Base-by-base conservation (phyloP, 2,329 filamentous ascomycete genomes). In the Fusarium floridanum region DNA sequence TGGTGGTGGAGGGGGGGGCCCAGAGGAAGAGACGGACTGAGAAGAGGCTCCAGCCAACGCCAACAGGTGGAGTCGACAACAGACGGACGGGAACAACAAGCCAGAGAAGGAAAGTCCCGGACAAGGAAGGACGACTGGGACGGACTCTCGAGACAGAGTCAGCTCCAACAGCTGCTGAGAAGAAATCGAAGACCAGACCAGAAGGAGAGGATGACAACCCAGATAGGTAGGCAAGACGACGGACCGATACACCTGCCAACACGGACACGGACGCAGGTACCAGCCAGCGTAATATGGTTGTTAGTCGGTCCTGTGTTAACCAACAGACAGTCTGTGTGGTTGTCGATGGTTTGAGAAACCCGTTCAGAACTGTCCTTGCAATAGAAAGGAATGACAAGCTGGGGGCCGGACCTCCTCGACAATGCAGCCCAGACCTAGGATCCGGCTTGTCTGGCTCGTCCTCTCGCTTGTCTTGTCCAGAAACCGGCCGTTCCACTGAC, bases 241-340 rank as follows among this genome's bases (percentile, higher is more conserved):
- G 43, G 20, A 45, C 45, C 9, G 45, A 29, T 50, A 50, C 45
- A 50, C 45, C 45, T 50, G 45, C 45, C 45, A 48, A 62, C 59
- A 63, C 68, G 56, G 64, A 67, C 65, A 67, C 59, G 63, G 65
- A 74, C 72, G 71, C 72, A 72, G 72, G 72, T 74, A 71, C 72
- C 72, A 74, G 71, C 71, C 72, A 61, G 68, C 64, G 67, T 39
- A 62, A 56, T 37, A 34, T 66, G 32, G 32, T 34, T 34, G 60
- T 53, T 27, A 74, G 68, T 69, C 66, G 29, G 43, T 62, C 53
- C 34, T 72, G 59, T 67, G 61, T 63, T 68, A 59, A 66, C 37
- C 41, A 68, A 48, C 48, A 50, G 32, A 41, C 20, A 45, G 61
- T 64, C 61, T 56, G 59, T 66, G 60, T 68, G 65, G 48, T 70